Evolutionary conservation across 768 basidiomycete genomes (phyloP).

Genomic region (Serendipita sp.): DNA sequence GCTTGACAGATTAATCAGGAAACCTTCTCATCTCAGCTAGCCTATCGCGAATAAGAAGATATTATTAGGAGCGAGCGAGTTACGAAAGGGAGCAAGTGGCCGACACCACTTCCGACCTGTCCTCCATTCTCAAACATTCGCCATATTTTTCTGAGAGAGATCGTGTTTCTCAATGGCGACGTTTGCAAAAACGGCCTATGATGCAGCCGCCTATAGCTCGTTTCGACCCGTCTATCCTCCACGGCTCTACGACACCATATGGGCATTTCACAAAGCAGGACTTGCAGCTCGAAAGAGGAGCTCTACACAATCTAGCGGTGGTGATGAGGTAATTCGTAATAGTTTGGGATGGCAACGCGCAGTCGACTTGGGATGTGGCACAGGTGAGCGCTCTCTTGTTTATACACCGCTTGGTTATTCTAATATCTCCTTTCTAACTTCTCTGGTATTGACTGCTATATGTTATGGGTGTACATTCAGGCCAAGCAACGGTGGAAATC

Average conservation of each 20-base stretch:
- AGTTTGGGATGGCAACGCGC: conserved; percentile 34
- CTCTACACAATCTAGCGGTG: no score
- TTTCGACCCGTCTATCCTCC: conserved; percentile 60
- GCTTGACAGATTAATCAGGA: no score
- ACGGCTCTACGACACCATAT: conserved; percentile 45
- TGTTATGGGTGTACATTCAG: conserved; percentile 20
- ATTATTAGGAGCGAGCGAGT: no score
- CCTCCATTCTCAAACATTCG: no score
- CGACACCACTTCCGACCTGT: no score
- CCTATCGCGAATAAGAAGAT: no score
- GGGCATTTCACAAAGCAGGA: conserved; percentile 34
- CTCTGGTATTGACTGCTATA: conserved; percentile 9
- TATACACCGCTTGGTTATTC: no score
- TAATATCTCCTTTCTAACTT: neutral
- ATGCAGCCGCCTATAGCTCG: conserved; percentile 48
- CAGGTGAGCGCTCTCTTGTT: conserved; percentile 30
- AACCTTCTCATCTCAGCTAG: no score
- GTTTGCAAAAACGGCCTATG: conserved; percentile 55
- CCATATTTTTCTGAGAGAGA: no score
- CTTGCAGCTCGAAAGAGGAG: conserved; percentile 12
- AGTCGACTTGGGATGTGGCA: conserved; percentile 70
- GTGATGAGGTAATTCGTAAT: no score
- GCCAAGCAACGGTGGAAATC: conserved; percentile 52
- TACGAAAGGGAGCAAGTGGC: no score
- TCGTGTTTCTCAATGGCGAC: conserved; percentile 43